Evolutionary conservation across 768 basidiomycete species (phyloP).

Genomic region (Leucocoprinus sp.): DNA sequence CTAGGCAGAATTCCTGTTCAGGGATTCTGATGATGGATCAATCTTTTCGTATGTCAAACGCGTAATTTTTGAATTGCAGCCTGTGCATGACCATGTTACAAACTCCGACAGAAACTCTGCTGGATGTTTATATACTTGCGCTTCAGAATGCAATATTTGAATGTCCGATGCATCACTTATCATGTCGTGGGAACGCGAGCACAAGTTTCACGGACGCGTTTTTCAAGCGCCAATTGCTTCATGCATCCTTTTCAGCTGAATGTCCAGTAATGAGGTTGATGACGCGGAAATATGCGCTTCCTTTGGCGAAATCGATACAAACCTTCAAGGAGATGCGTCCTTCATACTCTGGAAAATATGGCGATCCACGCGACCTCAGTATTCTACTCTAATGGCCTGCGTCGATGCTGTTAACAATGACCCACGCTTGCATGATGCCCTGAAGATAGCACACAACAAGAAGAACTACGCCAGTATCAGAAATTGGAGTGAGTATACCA

Average conservation of each 20-base stretch:
- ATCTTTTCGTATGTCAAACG: too few species aligned
- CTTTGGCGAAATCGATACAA: constrained; percentile 28
- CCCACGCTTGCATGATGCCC: constrained; percentile 21
- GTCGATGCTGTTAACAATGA: constrained; percentile 24
- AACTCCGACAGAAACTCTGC: too few species aligned
- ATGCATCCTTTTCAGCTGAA: not conserved
- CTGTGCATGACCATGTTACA: too few species aligned
- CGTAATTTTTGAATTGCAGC: too few species aligned
- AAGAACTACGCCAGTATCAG: constrained; percentile 25
- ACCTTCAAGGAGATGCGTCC: constrained; percentile 32
- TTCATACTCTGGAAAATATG: constrained; percentile 33
- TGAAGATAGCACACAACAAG: constrained; percentile 24
- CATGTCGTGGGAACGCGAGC: too few species aligned
- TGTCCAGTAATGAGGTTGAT: constrained; percentile 7
- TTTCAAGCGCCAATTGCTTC: not conserved
- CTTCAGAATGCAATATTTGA: too few species aligned
- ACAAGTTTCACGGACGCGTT: not conserved
- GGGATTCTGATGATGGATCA: too few species aligned
- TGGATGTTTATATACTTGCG: too few species aligned
- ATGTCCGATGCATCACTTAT: too few species aligned
- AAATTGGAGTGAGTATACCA: constrained; percentile 27
- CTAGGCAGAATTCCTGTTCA: too few species aligned
- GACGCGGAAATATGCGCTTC: constrained; percentile 23
- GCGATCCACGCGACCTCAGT: constrained; percentile 21
- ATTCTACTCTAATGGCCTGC: constrained; percentile 26